These are phyloP conservation scores for Paramecium sexaurelia DNA, from an alignment of 73 alveolate species.

Conservation along the genomic window DNA sequence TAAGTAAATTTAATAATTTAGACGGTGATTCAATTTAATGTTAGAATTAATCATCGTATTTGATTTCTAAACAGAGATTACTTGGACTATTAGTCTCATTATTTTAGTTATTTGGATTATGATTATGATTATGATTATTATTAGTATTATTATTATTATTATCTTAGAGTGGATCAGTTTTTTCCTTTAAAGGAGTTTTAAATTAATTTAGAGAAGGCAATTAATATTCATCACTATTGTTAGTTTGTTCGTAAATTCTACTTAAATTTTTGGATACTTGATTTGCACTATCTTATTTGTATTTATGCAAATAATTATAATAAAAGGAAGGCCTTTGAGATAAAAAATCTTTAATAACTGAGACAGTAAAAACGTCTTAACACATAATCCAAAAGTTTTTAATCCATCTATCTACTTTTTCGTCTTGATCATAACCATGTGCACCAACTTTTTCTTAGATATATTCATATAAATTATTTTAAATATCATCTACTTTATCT, in stretches of 20 bases:
- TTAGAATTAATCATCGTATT: not conserved
- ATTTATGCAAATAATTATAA: slow-evolving; percentile 47
- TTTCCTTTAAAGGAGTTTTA: slow-evolving; percentile 41
- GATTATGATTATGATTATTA: not conserved
- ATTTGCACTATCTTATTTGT: not conserved
- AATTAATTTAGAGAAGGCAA: slow-evolving; percentile 37
- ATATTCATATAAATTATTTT: slow-evolving; percentile 49
- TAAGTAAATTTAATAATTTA: not conserved
- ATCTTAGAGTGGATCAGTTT: not conserved
- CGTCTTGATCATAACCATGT: slow-evolving; percentile 38
- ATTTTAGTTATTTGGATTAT: not conserved
- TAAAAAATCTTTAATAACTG: slow-evolving; percentile 45
- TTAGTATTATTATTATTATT: not conserved
- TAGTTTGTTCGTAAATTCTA: slow-evolving; percentile 10
- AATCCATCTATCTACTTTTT: slow-evolving; percentile 55
- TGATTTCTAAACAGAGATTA: not conserved
- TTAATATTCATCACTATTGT: slow-evolving; percentile 46
- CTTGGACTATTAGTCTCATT: slow-evolving; percentile 10
- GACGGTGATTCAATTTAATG: slow-evolving; percentile 52
- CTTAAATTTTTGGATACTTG: slow-evolving; percentile 12
- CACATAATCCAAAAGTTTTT: slow-evolving; percentile 55
- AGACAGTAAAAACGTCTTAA: slow-evolving; percentile 50
- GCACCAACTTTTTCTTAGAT: slow-evolving; percentile 39
- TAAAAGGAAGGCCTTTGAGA: slow-evolving; percentile 39
- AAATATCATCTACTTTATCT: slow-evolving; percentile 50